phyloP scores from a whole-genome alignment of 108 stramenopile genomes.

The Skeletonema potamos region DNA sequence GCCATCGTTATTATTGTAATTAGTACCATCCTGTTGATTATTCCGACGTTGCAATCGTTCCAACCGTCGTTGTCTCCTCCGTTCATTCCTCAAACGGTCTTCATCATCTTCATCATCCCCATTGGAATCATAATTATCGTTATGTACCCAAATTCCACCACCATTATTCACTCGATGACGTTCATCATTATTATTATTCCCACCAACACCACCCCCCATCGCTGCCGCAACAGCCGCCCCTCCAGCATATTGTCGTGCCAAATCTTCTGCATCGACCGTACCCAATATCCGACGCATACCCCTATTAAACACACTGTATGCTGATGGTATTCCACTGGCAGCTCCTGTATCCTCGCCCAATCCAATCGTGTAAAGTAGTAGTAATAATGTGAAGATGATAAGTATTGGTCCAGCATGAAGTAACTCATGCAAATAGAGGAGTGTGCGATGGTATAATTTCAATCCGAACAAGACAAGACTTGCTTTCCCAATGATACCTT shows the following conservation, averaged over 20 bases:
- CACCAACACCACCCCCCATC: neutral
- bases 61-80: conserved; percentile 34
- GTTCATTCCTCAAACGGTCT: conserved; percentile 1
- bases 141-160: neutral
- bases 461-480: neutral
- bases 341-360: conserved; percentile 64
- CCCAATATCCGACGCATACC: conserved; percentile 76
- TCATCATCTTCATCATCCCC: conserved; percentile 29
- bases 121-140: conserved; percentile 12
- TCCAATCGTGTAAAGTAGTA: conserved; percentile 72
- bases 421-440: conserved; percentile 33
- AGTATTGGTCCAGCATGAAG: conserved; percentile 75
- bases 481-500: neutral
- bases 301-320: conserved; percentile 84
- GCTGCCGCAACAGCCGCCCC: conserved; percentile 32
- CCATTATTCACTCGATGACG: neutral
- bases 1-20: neutral
- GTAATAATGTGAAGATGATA: conserved; percentile 56
- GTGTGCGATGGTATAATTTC: conserved; percentile 4
- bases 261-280: conserved; percentile 68
- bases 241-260: conserved; percentile 77
- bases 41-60: conserved; percentile 30
- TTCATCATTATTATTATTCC: conserved; percentile 9
- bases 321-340: conserved; percentile 51
- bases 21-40: conserved; percentile 3